Evolutionary conservation across 164 flowering plant species (phyloP).

Genomic region (Euptelea pleiosperma): DNA sequence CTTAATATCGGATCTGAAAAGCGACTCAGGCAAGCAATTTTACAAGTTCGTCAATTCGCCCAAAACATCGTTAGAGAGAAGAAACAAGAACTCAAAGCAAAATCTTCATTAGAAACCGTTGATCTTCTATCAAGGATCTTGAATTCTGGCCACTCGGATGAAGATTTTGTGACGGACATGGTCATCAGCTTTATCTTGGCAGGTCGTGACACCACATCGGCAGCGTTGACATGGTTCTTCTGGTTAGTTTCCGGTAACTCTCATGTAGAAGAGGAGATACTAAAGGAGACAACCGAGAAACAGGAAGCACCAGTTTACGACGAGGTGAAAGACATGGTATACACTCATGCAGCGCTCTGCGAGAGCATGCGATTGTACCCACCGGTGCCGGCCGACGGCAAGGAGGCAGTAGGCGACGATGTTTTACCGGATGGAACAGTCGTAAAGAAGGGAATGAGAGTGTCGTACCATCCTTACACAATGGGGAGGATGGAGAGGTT

Average conservation of each 20-base stretch:
- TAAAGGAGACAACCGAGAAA: slow-evolving; percentile 5
- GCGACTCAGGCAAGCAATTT: slow-evolving; percentile 19
- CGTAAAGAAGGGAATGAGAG: slow-evolving; percentile 31
- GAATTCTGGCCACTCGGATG: too few species aligned
- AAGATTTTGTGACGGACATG: too few species aligned
- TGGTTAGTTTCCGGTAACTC: slow-evolving; percentile 15
- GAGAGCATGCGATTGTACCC: slow-evolving; percentile 51
- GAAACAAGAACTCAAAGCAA: too few species aligned
- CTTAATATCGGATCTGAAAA: slow-evolving; percentile 33
- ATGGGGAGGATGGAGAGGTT: too few species aligned
- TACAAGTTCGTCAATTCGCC: slow-evolving; percentile 28
- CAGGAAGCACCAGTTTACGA: slow-evolving; percentile 13
- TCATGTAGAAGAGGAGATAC: slow-evolving; percentile 10
- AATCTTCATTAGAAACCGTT: too few species aligned
- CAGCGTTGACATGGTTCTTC: too few species aligned
- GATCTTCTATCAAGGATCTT: slow-evolving; percentile 42
- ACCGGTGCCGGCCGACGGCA: slow-evolving; percentile 35
- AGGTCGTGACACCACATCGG: too few species aligned
- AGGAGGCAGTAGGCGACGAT: slow-evolving; percentile 35
- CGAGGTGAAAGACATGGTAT: too few species aligned
- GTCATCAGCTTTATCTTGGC: too few species aligned
- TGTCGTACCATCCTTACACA: slow-evolving; percentile 42
- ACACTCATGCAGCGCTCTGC: slow-evolving; percentile 39
- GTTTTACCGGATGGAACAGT: slow-evolving; percentile 53
- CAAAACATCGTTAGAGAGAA: too few species aligned